Evolutionary conservation across 768 basidiomycete genomes (phyloP), one percentile per base, ranked within the genome.

Genomic region (Mycena epipterygia): DNA sequence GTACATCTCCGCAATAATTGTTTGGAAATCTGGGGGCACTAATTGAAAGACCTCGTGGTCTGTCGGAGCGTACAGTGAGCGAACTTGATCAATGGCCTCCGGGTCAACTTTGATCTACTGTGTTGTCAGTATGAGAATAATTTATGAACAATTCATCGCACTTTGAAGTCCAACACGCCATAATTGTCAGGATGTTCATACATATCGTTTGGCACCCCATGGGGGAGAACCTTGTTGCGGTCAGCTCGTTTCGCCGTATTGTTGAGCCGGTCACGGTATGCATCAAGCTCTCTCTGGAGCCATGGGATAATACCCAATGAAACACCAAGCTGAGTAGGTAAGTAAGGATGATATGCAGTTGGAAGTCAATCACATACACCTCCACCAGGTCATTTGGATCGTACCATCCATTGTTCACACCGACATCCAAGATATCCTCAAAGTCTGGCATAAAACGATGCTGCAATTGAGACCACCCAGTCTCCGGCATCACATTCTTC

Each of bases 401-500:
- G 35, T 64, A 64, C 51, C 62, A 64, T 9, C 49, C 48, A 37
- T 64, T 41, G 49, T 23, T 30, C 3, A 53, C 51, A 9, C 51
- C 62, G 19, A 52, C 23, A 19, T 64, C 62, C 17, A 64, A 37
- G 5, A 37, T 52, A 37, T 37, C 14, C n/a, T 62, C 83, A 73
- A 83, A 85, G 0, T 83, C 82, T 2, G 80, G 82, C 0, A 78
- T 66, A 56, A 79, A 86, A 0, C 73, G n/a, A n/a, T n/a, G n/a
- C n/a, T n/a, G n/a, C n/a, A n/a, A n/a, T n/a, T n/a, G n/a, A n/a
- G n/a, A n/a, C 87, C 87, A 89, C 0, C 67, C 72, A 0, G 81
- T 82, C 65, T 88, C 85, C 0, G 83, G 77, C 64, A 79, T 84
- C 27, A 87, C 74, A 63, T 88, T 88, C 2, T 76, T 81, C 46